Evolutionary conservation across 2,329 filamentous ascomycete genomes (phyloP).

Genomic region (Cladophialophora bantiana): DNA sequence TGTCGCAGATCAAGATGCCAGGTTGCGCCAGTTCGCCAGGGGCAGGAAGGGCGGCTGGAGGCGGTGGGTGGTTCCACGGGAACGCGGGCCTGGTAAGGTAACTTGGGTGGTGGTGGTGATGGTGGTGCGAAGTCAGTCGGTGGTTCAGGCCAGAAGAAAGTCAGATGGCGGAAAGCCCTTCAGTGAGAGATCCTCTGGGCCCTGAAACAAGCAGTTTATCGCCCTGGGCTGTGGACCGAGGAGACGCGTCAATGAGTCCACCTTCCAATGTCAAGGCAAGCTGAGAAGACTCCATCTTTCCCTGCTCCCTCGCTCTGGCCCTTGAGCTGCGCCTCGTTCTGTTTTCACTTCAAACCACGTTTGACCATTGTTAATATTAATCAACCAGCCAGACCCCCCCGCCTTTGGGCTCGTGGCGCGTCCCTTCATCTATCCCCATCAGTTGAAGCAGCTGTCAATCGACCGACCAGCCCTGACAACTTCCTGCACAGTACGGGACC

Average conservation of each 20-base stretch:
- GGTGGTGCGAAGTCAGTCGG: too few species aligned
- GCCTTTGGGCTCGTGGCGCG: too few species aligned
- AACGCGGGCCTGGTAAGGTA: neutral
- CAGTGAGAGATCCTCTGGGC: neutral
- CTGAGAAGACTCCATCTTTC: too few species aligned
- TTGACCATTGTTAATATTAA: too few species aligned
- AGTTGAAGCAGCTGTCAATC: too few species aligned
- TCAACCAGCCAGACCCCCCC: neutral
- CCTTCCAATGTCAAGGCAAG: neutral
- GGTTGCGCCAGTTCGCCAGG: constrained; percentile 20
- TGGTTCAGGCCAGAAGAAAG: too few species aligned
- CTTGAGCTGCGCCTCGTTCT: neutral
- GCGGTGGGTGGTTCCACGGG: constrained; percentile 3
- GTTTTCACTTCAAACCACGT: neutral
- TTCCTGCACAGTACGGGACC: too few species aligned
- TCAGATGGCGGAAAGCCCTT: neutral
- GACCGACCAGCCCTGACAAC: too few species aligned
- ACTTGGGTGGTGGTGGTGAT: neutral
- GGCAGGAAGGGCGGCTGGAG: constrained; percentile 10
- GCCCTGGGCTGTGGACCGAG: neutral
- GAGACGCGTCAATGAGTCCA: constrained; percentile 1
- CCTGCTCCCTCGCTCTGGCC: too few species aligned
- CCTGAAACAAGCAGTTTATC: neutral
- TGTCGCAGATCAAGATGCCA: constrained; percentile 18
- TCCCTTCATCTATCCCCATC: too few species aligned